A percentile compares a stretch with the other conserved stretches of the same genome.
phyloP scores from a whole-genome alignment of 495 filamentous ascomycete genomes.

The Acidomyces sp. region DNA sequence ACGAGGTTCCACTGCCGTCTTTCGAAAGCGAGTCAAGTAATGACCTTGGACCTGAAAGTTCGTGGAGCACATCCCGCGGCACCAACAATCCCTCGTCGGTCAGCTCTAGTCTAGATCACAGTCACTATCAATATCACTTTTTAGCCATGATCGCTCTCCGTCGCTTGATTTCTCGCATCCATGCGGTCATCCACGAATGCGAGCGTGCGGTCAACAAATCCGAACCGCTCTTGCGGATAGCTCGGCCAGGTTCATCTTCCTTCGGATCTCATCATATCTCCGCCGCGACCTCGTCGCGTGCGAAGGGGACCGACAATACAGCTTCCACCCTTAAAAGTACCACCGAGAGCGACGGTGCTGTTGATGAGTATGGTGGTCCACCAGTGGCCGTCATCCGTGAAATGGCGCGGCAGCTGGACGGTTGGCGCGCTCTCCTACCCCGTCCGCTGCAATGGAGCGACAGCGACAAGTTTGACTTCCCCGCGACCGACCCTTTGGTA shows the following conservation, averaged over 20 bases:
- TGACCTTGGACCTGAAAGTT: conserved; percentile 33
- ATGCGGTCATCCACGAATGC: conserved; percentile 38
- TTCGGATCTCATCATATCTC: conserved; percentile 1
- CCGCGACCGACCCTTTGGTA: conserved; percentile 3
- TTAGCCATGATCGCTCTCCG: conserved; percentile 45
- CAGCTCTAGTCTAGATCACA: too few species aligned
- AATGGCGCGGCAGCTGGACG: conserved; percentile 37
- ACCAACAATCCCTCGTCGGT: too few species aligned
- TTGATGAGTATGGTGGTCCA: conserved; percentile 23
- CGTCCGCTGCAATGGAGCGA: conserved; percentile 41
- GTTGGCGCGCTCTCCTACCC: conserved; percentile 44
- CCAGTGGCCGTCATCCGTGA: conserved; percentile 33
- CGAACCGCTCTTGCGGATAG: conserved; percentile 12
- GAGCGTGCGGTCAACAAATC: conserved; percentile 16
- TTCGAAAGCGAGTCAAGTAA: too few species aligned
- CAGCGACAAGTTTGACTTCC: conserved; percentile 34
- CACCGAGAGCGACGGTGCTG: conserved; percentile 9
- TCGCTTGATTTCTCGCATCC: conserved; percentile 38
- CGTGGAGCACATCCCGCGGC: not conserved
- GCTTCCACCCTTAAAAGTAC: conserved; percentile 2
- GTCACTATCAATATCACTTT: conserved; percentile 43
- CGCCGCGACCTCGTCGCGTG: not conserved
- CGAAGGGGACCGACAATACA: not conserved
- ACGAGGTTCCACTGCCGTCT: conserved; percentile 38
- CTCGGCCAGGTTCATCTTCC: too few species aligned